Percentiles rank a stretch among this genome's conserved stretches.
These are phyloP conservation scores for Penicillium angulare DNA, from an alignment of 495 filamentous ascomycete species.

Conservation along the genomic window DNA sequence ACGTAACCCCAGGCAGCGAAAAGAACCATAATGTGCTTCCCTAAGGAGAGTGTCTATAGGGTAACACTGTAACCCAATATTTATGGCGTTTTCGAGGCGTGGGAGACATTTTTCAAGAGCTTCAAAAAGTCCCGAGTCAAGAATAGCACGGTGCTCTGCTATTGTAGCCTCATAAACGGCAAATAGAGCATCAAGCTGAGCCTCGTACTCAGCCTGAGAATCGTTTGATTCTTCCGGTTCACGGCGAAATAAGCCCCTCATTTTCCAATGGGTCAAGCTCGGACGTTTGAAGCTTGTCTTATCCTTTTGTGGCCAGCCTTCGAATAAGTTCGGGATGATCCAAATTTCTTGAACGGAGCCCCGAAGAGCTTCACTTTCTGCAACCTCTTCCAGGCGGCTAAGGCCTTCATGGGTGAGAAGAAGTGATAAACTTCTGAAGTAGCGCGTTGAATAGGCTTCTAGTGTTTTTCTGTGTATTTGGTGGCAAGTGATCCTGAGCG, in stretches of 20 bases:
- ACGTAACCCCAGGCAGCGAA: slow-evolving; percentile 3
- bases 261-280: neutral
- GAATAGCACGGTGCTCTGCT: slow-evolving; percentile 4
- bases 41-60: neutral
- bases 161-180: neutral
- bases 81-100: slow-evolving; percentile 2
- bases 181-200: slow-evolving; percentile 3
- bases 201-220: neutral
- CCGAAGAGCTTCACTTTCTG: neutral
- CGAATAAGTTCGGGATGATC: slow-evolving; percentile 2
- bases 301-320: neutral
- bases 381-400: neutral
- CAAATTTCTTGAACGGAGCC: slow-evolving; percentile 2
- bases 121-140: neutral
- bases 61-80: slow-evolving; percentile 1
- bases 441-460: slow-evolving; percentile 6
- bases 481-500: slow-evolving; percentile 4
- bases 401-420: slow-evolving; percentile 6
- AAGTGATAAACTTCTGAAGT: slow-evolving; percentile 1
- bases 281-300: neutral
- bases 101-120: slow-evolving; percentile 4
- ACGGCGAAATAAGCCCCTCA: neutral
- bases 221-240: neutral
- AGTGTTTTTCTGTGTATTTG: slow-evolving; percentile 1
- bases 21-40: neutral